Base-by-base conservation (phyloP, 331 rosid genomes). In the Dryas integrifolia region DNA sequence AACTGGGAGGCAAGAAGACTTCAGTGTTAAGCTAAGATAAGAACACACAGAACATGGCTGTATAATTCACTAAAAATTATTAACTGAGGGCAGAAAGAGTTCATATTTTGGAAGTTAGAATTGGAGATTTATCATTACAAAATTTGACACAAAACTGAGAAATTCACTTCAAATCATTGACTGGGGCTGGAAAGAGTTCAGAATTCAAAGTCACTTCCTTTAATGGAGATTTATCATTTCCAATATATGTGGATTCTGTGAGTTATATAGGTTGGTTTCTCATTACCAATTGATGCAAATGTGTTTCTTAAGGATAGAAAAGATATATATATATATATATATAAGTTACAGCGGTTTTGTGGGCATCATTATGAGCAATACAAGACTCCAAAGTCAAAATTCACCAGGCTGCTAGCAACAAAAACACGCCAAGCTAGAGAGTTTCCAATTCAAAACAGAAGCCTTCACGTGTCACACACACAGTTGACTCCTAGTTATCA, bases 1-100 rank as follows among this genome's bases (percentile, higher is more conserved):
- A 77, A 94, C 98, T 94, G 87, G 56, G 78, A 83, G 67, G 45
- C 49, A 66, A 64, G 55, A 63, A 59, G 64, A 58, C 49, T 76
- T 49, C 26, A 47, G 8, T 49, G 52, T 68, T 44, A 64, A 48
- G 51, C 65, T 61, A 48, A 69, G 55, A 41, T 39, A 81, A 43
- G 16, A 67, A 41, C 55, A 79, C 57, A 71, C 26, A 11, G 6
- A 66, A 15, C 6, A 48, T 35, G 5, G 12, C n/a, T n/a, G 11
- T 39, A 16, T 26, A 15, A 5, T 11, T 30, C 7, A 56, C 48
- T 9, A 0, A 16, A 24, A 39, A 65, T 35, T 46, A 78, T 57
- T 56, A 8, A 57, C 38, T 9, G 10, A 18, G 59, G 15, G 16
- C 10, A 49, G 12, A 77, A 14, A 14, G 45, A 2, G 2, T 47